Percentiles rank a stretch among this genome's conserved stretches.
These are phyloP conservation scores for Fulvia fulva DNA, from an alignment of 2,329 filamentous ascomycete genomes.

Conservation along the genomic window DNA sequence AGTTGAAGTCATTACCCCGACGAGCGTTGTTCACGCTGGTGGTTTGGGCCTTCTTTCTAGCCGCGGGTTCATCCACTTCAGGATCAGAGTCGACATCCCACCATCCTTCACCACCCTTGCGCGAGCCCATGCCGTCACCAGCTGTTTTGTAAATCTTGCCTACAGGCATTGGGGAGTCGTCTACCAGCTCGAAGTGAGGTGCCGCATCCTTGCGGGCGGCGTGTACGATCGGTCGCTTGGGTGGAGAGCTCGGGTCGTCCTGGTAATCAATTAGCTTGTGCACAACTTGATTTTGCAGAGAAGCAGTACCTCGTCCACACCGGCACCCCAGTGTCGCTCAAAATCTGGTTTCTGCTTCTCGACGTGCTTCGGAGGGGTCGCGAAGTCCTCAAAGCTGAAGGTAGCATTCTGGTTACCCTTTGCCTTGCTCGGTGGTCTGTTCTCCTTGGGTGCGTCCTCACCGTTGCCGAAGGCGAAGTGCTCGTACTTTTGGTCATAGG, in stretches of 20 bases:
- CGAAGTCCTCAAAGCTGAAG: conserved; percentile 87
- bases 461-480: conserved; percentile 81
- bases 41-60: conserved; percentile 48
- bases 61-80: conserved; percentile 49
- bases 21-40: conserved; percentile 70
- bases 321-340: conserved; percentile 71
- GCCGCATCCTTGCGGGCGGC: conserved; percentile 76
- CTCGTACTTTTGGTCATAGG: conserved; percentile 73
- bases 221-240: conserved; percentile 54
- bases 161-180: conserved; percentile 59
- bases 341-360: conserved; percentile 64
- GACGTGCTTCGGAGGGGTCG: conserved; percentile 72
- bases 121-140: conserved; percentile 59
- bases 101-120: conserved; percentile 1
- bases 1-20: conserved; percentile 70
- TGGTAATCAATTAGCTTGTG: conserved; percentile 31
- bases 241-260: conserved; percentile 56
- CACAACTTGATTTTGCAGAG: conserved; percentile 15
- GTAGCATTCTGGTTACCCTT: conserved; percentile 52
- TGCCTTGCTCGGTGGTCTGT: conserved; percentile 28
- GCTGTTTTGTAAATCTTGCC: conserved; percentile 35
- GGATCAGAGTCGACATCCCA: conserved; percentile 69
- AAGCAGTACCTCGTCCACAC: conserved; percentile 58
- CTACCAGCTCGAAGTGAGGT: conserved; percentile 77
- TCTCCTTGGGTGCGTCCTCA: conserved; percentile 37